These are phyloP conservation scores for Lachancea quebecensis DNA, from an alignment of 805 yeast genomes.

Conservation along the genomic window DNA sequence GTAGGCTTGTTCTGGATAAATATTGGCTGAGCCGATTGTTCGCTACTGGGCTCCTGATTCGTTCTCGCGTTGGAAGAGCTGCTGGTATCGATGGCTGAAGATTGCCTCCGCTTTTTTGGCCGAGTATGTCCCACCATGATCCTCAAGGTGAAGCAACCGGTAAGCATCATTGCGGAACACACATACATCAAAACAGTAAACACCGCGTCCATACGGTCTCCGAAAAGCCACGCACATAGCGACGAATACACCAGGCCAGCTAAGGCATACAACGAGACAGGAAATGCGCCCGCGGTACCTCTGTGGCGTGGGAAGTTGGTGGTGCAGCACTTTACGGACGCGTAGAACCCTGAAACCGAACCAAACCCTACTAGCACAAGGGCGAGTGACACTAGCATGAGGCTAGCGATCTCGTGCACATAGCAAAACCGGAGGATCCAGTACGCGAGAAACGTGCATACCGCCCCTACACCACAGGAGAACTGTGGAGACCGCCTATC, in stretches of 20 bases:
- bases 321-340: slow-evolving; percentile 42
- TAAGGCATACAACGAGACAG: slow-evolving; percentile 63
- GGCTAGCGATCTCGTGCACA: slow-evolving; percentile 33
- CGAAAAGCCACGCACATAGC: slow-evolving; percentile 46
- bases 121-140: slow-evolving; percentile 7
- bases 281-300: slow-evolving; percentile 64
- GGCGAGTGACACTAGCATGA: slow-evolving; percentile 40
- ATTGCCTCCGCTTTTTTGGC: slow-evolving; percentile 1
- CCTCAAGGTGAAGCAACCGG: slow-evolving; percentile 29
- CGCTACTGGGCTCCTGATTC: not conserved
- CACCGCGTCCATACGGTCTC: slow-evolving; percentile 47
- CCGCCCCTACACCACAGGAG: slow-evolving; percentile 50
- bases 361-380: slow-evolving; percentile 57
- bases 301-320: slow-evolving; percentile 64
- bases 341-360: slow-evolving; percentile 51
- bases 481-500: slow-evolving; percentile 52
- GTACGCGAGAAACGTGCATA: slow-evolving; percentile 50
- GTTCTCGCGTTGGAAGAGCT: not conserved
- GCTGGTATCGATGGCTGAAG: not conserved
- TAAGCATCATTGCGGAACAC: slow-evolving; percentile 35
- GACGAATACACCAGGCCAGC: slow-evolving; percentile 61
- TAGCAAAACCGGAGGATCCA: slow-evolving; percentile 44
- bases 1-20: slow-evolving; percentile 6
- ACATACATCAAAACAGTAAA: slow-evolving; percentile 48
- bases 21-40: slow-evolving; percentile 12